These are phyloP conservation scores for Cyberlindnera amylophila DNA, from an alignment of 805 yeast genomes.

Conservation along the genomic window DNA sequence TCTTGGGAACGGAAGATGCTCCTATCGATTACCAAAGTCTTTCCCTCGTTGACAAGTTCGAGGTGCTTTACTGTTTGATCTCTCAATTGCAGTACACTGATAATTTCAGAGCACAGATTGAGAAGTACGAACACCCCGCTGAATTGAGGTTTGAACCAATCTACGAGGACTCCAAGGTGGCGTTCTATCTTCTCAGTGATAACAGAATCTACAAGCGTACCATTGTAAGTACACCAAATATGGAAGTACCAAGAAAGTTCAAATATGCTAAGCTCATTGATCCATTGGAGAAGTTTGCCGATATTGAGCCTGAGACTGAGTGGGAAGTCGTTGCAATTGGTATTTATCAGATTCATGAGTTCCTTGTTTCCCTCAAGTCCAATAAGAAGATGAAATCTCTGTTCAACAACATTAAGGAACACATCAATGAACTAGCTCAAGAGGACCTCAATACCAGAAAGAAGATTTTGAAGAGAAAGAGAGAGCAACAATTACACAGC, in stretches of 20 bases:
- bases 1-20: conserved; percentile 25
- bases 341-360: conserved; percentile 39
- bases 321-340: conserved; percentile 42
- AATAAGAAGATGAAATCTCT: conserved; percentile 31
- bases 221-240: conserved; percentile 27
- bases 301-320: conserved; percentile 36
- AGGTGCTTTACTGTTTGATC: conserved; percentile 43
- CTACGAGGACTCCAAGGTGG: conserved; percentile 20
- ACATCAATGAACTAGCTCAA: conserved; percentile 33
- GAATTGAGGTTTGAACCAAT: conserved; percentile 32
- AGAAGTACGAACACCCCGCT: conserved; percentile 31
- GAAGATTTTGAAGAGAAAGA: conserved; percentile 50
- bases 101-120: conserved; percentile 45
- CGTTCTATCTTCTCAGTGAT: conserved; percentile 44
- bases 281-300: conserved; percentile 25
- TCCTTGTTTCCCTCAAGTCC: conserved; percentile 26
- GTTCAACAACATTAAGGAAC: conserved; percentile 29
- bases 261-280: conserved; percentile 27
- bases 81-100: conserved; percentile 40
- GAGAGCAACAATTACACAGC: conserved; percentile 60
- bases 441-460: conserved; percentile 53
- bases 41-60: conserved; percentile 44
- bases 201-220: conserved; percentile 46
- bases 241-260: conserved; percentile 34
- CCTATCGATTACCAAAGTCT: conserved; percentile 38